Percentiles rank a stretch among this genome's conserved stretches.
These are phyloP conservation scores for Linum usitatissimum DNA, from an alignment of 345 rosid species.

Conservation along the genomic window DNA sequence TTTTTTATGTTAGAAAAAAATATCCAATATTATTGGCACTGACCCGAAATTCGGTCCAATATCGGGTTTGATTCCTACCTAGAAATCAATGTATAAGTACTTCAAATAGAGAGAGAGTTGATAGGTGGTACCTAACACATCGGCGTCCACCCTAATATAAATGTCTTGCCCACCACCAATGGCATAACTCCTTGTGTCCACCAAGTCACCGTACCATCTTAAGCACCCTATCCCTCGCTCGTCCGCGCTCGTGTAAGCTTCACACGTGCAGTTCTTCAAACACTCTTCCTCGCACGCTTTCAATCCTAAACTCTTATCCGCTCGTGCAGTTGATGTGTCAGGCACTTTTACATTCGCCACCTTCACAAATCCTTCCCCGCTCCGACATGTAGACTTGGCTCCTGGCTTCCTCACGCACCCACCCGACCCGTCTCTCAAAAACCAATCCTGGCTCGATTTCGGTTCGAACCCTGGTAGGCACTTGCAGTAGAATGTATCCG, in stretches of 20 bases:
- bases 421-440: background rate
- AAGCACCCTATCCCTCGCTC: slow-evolving; percentile 23
- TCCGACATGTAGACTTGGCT: background rate
- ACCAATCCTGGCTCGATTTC: background rate
- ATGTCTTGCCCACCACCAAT: slow-evolving; percentile 13
- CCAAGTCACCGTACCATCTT: slow-evolving; percentile 22
- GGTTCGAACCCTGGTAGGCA: background rate
- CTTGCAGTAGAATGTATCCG: background rate
- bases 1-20: too few relatives aligned
- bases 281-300: slow-evolving; percentile 22
- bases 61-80: too few relatives aligned
- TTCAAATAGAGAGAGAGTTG: background rate
- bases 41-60: too few relatives aligned
- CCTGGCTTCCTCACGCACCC: background rate
- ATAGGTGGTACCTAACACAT: slow-evolving; percentile 13
- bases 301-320: slow-evolving; percentile 1
- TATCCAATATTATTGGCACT: too few relatives aligned
- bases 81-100: too few relatives aligned
- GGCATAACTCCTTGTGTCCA: slow-evolving; percentile 8
- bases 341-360: slow-evolving; percentile 18
- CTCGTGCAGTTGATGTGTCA: slow-evolving; percentile 7
- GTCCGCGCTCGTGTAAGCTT: slow-evolving; percentile 19
- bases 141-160: slow-evolving; percentile 11
- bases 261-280: slow-evolving; percentile 25
- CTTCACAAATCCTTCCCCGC: slow-evolving; percentile 18